Evolutionary conservation across 1,284 basidiomycete genomes (phyloP), one percentile per base, ranked within the genome.

Genomic region (Apiotrichum brassicae): DNA sequence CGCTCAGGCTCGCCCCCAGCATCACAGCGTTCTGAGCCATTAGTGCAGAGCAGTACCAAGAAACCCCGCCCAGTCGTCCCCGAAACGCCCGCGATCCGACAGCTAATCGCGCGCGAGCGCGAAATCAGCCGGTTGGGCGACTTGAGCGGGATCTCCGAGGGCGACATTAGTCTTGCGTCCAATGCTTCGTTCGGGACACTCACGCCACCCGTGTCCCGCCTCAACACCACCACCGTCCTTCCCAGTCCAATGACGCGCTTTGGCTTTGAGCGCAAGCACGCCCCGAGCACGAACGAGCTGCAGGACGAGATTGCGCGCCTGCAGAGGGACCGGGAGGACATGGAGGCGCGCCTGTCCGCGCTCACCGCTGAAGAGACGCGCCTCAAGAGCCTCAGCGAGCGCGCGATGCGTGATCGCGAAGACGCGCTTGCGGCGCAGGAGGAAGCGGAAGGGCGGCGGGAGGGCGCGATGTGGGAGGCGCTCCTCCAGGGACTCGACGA

Each of bases 131-230:
- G 41, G 13, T 16, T 43, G 9, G 23, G 32, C 9, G 43, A 44
- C 33, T 24, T 48, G 19, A 47, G 43, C 46, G 35, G 41, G 23
- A 40, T 53, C 2, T 34, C 19, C 8, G 46, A 48, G 33, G 46
- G 32, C 14, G 47, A 55, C 46, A 32, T 55, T 18, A 48, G 46
- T 42, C 40, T 55, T 11, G 53, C 53, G 3, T 43, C 38, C 8
- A 38, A 26, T 24, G 40, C 49, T 23, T 48, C 46, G n/a, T 55
- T 55, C 25, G 34, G 36, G 11, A 22, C 28, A 19, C 43, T 55
- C 24, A 55, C 53, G 11, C 53, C 53, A 23, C 53, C 43, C 7
- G 22, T 18, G 16, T 16, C 22, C 23, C 43, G 43, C 8, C 30
- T 30, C 30, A 3, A 19, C 36, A 20, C 18, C 19, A 22, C n/a